A percentile compares a stretch with the other conserved stretches of the same genome.
Evolutionary conservation across 805 yeast species (phyloP).

Genomic region (Yamadazyma kitorensis): DNA sequence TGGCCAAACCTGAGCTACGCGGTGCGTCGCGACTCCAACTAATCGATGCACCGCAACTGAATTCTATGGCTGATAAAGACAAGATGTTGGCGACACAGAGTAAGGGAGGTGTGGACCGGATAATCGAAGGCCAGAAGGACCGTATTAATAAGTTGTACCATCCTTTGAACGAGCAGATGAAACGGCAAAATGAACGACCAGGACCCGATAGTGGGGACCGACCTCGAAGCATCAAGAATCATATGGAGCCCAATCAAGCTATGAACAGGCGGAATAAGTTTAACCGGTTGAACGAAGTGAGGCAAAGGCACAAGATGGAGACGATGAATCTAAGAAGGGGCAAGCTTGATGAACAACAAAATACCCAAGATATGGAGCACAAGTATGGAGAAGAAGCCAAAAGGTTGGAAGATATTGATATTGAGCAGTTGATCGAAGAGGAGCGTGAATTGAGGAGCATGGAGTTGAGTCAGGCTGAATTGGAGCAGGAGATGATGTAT

Average conservation of each 20-base stretch:
- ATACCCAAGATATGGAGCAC: slow-evolving; percentile 9
- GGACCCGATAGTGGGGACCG: not conserved
- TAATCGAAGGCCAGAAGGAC: slow-evolving; percentile 4
- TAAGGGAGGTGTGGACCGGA: slow-evolving; percentile 3
- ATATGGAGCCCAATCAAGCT: slow-evolving; percentile 7
- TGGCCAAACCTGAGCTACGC: slow-evolving; percentile 1
- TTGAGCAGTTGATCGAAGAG: slow-evolving; percentile 23
- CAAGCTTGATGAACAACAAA: slow-evolving; percentile 17
- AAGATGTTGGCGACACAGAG: not conserved
- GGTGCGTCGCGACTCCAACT: slow-evolving; percentile 1
- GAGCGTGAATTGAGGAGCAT: slow-evolving; percentile 14
- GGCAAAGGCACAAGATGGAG: slow-evolving; percentile 25
- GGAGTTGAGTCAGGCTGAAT: too few species aligned
- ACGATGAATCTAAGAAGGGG: slow-evolving; percentile 17
- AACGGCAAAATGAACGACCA: slow-evolving; percentile 4
- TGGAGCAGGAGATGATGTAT: slow-evolving; percentile 6
- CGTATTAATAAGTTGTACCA: slow-evolving; percentile 8
- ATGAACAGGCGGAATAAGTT: slow-evolving; percentile 22
- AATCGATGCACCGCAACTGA: too few species aligned
- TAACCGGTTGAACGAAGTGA: slow-evolving; percentile 17
- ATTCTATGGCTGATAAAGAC: too few species aligned
- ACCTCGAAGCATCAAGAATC: slow-evolving; percentile 7
- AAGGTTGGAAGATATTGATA: slow-evolving; percentile 14
- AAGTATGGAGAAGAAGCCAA: slow-evolving; percentile 11
- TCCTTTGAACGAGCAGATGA: slow-evolving; percentile 8